Conservation (phyloP, 306 rosid species). For the Dalbergia cultrata region DNA sequence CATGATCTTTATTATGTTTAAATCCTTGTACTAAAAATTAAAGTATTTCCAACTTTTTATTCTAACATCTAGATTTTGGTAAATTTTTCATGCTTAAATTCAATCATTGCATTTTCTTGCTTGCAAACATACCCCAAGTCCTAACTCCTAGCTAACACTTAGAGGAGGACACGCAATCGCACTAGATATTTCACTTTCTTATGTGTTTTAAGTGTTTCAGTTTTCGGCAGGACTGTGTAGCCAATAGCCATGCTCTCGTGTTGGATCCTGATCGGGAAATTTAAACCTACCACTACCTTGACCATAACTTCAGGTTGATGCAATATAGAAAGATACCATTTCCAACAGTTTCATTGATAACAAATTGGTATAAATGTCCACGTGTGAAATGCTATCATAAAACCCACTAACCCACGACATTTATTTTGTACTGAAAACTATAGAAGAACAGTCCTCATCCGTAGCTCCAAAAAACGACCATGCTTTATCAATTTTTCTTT, state of each 20-base stretch:
- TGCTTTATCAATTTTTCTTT: not conserved
- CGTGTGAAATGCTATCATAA: not conserved
- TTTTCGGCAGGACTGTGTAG: not conserved
- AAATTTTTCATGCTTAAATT: too few species aligned
- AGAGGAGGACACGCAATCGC: conserved; percentile 6
- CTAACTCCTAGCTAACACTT: conserved; percentile 31
- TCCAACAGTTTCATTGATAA: not conserved
- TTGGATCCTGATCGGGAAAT: conserved; percentile 6
- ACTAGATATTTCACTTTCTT: not conserved
- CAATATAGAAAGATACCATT: not conserved
- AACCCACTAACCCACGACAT: not conserved
- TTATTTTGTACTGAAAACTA: not conserved
- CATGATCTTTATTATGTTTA: too few species aligned
- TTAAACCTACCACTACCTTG: not conserved
- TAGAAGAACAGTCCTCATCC: not conserved
- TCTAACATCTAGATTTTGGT: too few species aligned
- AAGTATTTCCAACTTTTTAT: too few species aligned
- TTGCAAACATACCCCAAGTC: not conserved
- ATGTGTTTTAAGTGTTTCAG: not conserved
- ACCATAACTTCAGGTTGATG: not conserved
- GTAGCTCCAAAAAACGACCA: not conserved
- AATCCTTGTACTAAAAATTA: too few species aligned
- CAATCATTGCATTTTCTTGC: too few species aligned
- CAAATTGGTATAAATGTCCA: not conserved
- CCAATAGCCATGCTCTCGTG: conserved; percentile 2